Evolutionary conservation across 331 rosid species (phyloP), one percentile per base, ranked within the genome.

Genomic region (Saraca asoca): DNA sequence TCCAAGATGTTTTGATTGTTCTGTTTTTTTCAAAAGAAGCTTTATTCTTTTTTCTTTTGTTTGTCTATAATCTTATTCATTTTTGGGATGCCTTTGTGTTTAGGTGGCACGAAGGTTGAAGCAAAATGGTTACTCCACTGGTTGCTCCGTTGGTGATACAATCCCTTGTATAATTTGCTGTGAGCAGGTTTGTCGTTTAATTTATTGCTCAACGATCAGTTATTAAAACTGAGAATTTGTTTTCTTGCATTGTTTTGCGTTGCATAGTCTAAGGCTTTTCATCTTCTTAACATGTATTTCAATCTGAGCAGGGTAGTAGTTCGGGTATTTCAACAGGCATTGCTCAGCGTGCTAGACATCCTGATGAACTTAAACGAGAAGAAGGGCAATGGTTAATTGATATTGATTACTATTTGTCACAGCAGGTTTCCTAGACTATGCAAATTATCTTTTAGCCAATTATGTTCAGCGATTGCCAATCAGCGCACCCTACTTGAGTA

Each of bases 351-450:
- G n/a, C n/a, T n/a, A n/a, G n/a, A n/a, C n/a, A n/a, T n/a, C n/a
- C n/a, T n/a, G n/a, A n/a, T n/a, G n/a, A n/a, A n/a, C 72, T 93
- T 35, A 91, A 85, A 81, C 90, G 13, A 64, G 95, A 85, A 74
- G 91, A 87, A 58, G 98, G 91, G 75, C 84, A 86, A 76, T 93
- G 98, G 98, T 82, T 93, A 83, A 81, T 90, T 70, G 98, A 87
- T 77, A 88, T 88, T 69, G 91, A 85, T 66, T 93, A 93, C 87
- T 93, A 93, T 80, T 77, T 93, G 80, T 82, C 91, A 38, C 98
- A 90, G 68, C 98, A 93, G 98, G 97, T 93, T 18, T 53, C 12
- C 20, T 72, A 59, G 68, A 11, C n/a, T n/a, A n/a, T n/a, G n/a
- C n/a, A n/a, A n/a, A n/a, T n/a, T n/a, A n/a, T n/a, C 31, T 60